These are phyloP conservation scores for Monosporozyma yasuniensis DNA, from an alignment of 805 yeast species.

Conservation along the genomic window DNA sequence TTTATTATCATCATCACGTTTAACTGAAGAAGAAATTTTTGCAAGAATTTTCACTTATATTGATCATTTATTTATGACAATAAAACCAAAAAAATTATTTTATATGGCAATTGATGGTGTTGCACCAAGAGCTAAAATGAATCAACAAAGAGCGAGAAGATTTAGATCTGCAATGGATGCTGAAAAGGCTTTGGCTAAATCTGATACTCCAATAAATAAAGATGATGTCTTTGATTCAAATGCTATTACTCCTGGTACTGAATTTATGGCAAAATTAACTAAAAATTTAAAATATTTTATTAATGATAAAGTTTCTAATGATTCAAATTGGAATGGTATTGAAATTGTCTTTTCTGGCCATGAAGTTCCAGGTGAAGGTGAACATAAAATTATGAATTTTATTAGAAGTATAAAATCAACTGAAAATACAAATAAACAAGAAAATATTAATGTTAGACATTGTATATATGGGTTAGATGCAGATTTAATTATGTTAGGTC, in stretches of 20 bases:
- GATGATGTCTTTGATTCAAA: conserved; percentile 82
- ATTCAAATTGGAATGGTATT: conserved; percentile 74
- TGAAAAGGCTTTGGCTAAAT: conserved; percentile 66
- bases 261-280: conserved; percentile 86
- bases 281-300: conserved; percentile 76
- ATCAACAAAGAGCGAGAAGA: conserved; percentile 93
- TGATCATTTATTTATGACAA: conserved; percentile 82
- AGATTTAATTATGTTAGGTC: conserved; percentile 87
- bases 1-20: conserved; percentile 45
- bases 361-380: conserved; percentile 98
- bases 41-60: conserved; percentile 89
- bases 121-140: conserved; percentile 98
- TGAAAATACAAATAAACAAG: conserved; percentile 39
- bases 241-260: conserved; percentile 94
- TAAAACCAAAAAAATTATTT: conserved; percentile 76
- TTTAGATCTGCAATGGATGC: conserved; percentile 92
- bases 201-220: conserved; percentile 55
- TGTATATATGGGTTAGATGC: conserved; percentile 96
- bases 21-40: conserved; percentile 87
- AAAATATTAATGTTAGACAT: conserved; percentile 70
- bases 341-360: conserved; percentile 80
- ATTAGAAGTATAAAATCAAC: conserved; percentile 74
- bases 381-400: conserved; percentile 92
- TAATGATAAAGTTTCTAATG: conserved; percentile 78
- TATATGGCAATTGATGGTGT: conserved; percentile 99